Evolutionary conservation across 2,329 filamentous ascomycete species (phyloP), one percentile per base, ranked within the genome.

Genomic region (Monilinia aucupariae): DNA sequence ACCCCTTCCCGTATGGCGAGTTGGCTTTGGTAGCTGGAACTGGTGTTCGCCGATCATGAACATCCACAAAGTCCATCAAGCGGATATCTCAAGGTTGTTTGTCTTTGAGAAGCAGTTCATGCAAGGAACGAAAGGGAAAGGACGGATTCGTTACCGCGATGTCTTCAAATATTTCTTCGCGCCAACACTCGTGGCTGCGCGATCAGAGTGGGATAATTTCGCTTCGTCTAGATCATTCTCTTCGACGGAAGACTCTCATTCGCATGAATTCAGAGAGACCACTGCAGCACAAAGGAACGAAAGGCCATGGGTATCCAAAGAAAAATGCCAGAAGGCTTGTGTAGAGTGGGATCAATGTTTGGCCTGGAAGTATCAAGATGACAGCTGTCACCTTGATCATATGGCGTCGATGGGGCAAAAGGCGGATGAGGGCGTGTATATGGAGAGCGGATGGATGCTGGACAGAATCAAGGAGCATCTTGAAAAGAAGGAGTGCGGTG

Each of bases 401-500:
- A 61, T 58, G 32, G 64, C 59, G 10, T 56, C 60, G 12, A 66
- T 64, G 47, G 66, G 64, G 15, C 50, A 55, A 27, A 50, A 25
- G 41, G 62, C 58, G 10, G 63, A 66, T 25, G 62, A 56, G 7
- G 62, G 62, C 17, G 63, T 64, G 48, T 41, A 60, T 5, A 65
- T 67, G 37, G 62, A 63, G 43, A 67, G 63, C 53, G 66, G 66
- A 32, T 68, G 66, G 66, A 68, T 68, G 60, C 27, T 66, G 12
- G 66, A 67, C 8, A 55, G 66, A 45, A 64, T 68, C 32, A 25
- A 37, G n/a, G 53, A 61, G 53, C 32, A 39, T 41, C 48, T 65
- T 39, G 39, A 15, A 39, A 43, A 59, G 45, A 62, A 51, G n/a
- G 34, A 61, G 22, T 67, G 65, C 32, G 52, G 60, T 34, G 51